phyloP scores from a whole-genome alignment of 345 rosid species.

The Salix suchowensis region DNA sequence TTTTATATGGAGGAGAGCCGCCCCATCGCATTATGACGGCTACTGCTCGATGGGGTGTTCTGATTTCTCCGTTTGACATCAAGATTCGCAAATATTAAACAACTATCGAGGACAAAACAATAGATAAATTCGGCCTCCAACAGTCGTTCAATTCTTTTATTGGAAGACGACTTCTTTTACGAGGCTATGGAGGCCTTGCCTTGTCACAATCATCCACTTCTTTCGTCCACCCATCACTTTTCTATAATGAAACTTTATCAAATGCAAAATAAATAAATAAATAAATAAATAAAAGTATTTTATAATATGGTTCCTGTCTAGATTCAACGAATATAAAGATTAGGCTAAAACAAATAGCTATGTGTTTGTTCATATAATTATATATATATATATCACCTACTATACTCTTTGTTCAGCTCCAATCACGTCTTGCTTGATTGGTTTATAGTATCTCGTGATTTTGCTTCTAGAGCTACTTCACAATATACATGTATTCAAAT shows the following conservation, averaged over 20 bases:
- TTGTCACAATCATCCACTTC: background rate
- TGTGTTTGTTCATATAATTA: background rate
- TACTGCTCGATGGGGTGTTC: background rate
- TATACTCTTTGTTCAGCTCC: background rate
- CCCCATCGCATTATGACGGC: background rate
- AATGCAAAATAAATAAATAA: too few relatives aligned
- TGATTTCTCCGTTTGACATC: conserved; percentile 7
- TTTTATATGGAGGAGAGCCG: background rate
- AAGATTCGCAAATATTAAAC: background rate
- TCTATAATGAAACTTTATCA: background rate
- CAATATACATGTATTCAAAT: background rate
- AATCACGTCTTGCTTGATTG: background rate
- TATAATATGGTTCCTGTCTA: background rate
- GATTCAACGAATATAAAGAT: background rate
- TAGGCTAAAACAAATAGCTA: background rate
- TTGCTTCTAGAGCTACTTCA: background rate
- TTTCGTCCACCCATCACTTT: background rate
- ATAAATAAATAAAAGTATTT: background rate
- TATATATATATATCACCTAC: background rate
- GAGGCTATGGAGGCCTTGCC: background rate
- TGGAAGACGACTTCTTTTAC: background rate
- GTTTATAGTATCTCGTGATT: background rate
- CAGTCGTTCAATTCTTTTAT: background rate
- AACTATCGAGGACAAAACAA: background rate
- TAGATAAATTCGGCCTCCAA: background rate